A percentile compares a stretch with the other conserved stretches of the same genome.
phyloP scores from a whole-genome alignment of 1,284 basidiomycete genomes.

The Microbotryum lychnidis-dioicae region DNA sequence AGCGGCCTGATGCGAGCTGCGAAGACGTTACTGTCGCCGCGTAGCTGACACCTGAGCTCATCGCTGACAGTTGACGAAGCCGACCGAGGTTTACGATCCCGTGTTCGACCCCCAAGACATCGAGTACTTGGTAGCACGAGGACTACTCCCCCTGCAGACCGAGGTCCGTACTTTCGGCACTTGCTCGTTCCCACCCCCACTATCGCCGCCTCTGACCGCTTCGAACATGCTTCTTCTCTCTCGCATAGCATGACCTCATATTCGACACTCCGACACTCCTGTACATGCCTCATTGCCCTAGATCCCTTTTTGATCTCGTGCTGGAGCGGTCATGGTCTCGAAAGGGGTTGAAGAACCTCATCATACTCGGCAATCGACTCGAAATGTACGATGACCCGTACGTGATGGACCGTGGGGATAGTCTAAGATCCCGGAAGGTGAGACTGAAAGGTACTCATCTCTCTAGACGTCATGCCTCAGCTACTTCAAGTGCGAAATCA shows the following conservation, averaged over 20 bases:
- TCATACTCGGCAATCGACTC: conserved; percentile 31
- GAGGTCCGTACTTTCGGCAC: conserved; percentile 13
- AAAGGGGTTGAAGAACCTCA: conserved; percentile 1
- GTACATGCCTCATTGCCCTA: conserved; percentile 35
- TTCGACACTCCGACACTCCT: conserved; percentile 25
- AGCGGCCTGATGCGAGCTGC: no score
- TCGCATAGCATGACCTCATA: conserved; percentile 15
- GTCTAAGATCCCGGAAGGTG: not conserved
- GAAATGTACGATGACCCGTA: conserved; percentile 32
- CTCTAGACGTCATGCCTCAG: conserved; percentile 7
- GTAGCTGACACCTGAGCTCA: not conserved
- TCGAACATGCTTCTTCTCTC: no score
- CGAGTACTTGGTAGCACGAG: conserved; percentile 1
- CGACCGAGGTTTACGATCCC: conserved; percentile 23
- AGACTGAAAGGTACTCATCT: not conserved
- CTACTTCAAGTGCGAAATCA: conserved; percentile 1
- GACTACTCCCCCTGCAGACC: not conserved
- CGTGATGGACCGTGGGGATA: not conserved
- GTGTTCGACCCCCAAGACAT: conserved; percentile 18
- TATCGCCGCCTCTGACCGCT: not conserved
- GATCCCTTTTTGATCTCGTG: conserved; percentile 29
- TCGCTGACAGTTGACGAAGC: not conserved
- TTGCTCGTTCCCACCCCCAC: not conserved
- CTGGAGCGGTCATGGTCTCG: conserved; percentile 22
- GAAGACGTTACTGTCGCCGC: not conserved